Evolutionary conservation across 2,329 filamentous ascomycete species (phyloP).

Genomic region (Eurotiales sp.): DNA sequence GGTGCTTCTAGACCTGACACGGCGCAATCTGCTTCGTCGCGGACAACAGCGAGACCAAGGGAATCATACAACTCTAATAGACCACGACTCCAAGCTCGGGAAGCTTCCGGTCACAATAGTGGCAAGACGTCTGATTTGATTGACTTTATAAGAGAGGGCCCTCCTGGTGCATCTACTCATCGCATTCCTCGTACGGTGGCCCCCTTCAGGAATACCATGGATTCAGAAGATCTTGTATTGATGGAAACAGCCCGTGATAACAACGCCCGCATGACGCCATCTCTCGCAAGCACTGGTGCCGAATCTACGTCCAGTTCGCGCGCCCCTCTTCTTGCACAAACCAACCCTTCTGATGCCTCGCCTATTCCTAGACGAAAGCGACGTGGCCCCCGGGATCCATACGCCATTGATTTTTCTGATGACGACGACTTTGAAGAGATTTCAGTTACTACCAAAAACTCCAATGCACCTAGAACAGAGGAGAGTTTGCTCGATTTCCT

Average conservation of each 20-base stretch:
- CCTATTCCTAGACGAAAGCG: conserved; percentile 37
- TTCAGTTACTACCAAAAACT: conserved; percentile 30
- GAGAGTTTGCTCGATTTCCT: conserved; percentile 49
- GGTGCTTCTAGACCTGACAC: conserved; percentile 9
- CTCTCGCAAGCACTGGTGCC: conserved; percentile 45
- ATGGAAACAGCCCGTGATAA: conserved; percentile 28
- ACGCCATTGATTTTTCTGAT: conserved; percentile 77
- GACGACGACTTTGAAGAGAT: conserved; percentile 63
- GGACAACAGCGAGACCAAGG: conserved; percentile 10
- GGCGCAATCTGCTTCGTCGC: conserved; percentile 14
- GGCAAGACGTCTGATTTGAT: conserved; percentile 79
- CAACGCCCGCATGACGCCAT: conserved; percentile 33
- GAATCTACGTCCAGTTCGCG: conserved; percentile 67
- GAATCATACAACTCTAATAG: conserved; percentile 2
- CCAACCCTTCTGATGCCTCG: conserved; percentile 26
- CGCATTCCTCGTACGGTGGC: conserved; percentile 79
- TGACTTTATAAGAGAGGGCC: conserved; percentile 89
- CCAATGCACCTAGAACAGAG: conserved; percentile 38
- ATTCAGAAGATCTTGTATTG: conserved; percentile 66
- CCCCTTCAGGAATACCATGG: conserved; percentile 79
- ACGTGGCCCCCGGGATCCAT: conserved; percentile 78
- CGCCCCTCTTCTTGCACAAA: conserved; percentile 60
- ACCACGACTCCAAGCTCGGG: conserved; percentile 65
- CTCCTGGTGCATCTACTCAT: conserved; percentile 60
- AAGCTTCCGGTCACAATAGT: conserved; percentile 57